Base-by-base conservation (phyloP, 2,329 filamentous ascomycete species). In the Onygenales sp. region DNA sequence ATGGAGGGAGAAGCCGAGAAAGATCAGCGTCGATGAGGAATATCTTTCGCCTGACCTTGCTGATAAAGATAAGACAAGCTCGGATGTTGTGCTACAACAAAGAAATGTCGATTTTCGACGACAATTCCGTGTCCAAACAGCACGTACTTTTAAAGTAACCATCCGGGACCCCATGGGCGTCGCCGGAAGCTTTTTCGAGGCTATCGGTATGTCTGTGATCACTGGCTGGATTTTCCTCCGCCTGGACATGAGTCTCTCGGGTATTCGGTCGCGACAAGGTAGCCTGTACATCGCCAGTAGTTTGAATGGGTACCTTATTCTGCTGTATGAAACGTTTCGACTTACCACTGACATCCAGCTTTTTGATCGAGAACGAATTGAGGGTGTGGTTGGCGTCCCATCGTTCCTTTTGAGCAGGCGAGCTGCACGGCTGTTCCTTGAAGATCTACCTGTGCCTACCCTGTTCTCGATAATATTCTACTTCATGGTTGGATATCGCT, bases 81-180 rank as follows among this genome's bases (percentile, higher is more conserved):
- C 21, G 2, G 49, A 59, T n/a, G 53, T 49, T 4, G 47, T 55
- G 10, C 45, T 54, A 7, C 53, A 50, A 31, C 61, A 67, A 33
- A 73, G 70, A 31, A 77, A 78, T 49, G 81, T 82, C 0, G 74
- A 78, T 0, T 82, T 88, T 55, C 57, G 74, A 17, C 80, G 82
- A 43, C 86, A 90, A 61, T 69, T 85, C 4, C 69, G 68, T 2
- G 84, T 90, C 2, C 69, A 90, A 17, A 88, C 86, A 0, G 74
- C 80, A 32, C 77, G 87, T 10, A 87, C 85, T 0, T 78, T 88
- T 61, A 82, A 83, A 49, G 83, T 85, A 2, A 90, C 87, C 0
- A 81, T 85, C 53, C 78, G 87, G n/a, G 87, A 92, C 61, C 86
- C 87, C 0, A 81, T 90, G 70, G 87, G 87, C 2, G 84, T 90